Conservation (phyloP, 306 rosid genomes). For the Fragaria vesca region DNA sequence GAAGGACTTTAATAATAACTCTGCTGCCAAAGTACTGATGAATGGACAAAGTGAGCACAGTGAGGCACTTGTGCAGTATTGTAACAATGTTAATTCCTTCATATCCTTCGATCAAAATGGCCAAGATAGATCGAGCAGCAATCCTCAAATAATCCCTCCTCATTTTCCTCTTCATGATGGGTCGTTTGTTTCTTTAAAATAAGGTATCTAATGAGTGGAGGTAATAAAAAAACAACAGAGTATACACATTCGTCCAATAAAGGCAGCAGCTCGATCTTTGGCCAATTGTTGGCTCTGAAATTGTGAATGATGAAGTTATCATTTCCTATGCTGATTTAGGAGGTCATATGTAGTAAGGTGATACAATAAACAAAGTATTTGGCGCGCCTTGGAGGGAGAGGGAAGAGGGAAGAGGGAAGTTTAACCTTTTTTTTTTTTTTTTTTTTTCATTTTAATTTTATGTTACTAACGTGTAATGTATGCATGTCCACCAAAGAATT, state of each 20-base stretch:
- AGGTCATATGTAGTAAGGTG: neutral
- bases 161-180: constrained; percentile 11
- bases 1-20: neutral
- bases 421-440: neutral
- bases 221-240: neutral
- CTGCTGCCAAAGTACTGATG: neutral
- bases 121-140: constrained; percentile 7
- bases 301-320: constrained; percentile 3
- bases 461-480: neutral
- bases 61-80: constrained; percentile 9
- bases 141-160: constrained; percentile 4
- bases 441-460: neutral
- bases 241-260: neutral
- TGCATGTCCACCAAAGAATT: neutral
- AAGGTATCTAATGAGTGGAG: neutral
- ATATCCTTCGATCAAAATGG: constrained; percentile 7
- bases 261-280: neutral
- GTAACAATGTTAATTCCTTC: neutral
- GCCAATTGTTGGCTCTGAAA: neutral
- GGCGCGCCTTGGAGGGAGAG: neutral
- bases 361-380: neutral
- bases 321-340: neutral
- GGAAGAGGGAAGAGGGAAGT: neutral
- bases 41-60: neutral
- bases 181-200: neutral